These are phyloP conservation scores for Rubia peregrina DNA, from an alignment of 305 asterid genomes.

Conservation along the genomic window DNA sequence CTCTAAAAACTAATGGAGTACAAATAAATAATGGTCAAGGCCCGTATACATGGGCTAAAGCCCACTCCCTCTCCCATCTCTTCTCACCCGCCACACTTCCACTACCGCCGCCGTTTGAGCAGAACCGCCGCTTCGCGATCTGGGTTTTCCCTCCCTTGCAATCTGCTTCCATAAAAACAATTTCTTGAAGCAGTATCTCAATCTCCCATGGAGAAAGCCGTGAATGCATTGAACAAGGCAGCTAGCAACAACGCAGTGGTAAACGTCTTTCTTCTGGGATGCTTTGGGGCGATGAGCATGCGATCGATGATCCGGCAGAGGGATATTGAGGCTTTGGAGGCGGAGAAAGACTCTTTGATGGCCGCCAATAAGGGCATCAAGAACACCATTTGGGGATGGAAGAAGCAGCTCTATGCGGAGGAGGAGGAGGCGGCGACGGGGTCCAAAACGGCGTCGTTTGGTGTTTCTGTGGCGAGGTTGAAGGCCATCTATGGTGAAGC, in stretches of 20 bases:
- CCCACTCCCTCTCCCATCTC: no score
- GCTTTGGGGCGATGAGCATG: slow-evolving; percentile 41
- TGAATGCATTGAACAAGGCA: slow-evolving; percentile 37
- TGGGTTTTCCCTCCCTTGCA: not conserved
- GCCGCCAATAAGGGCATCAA: slow-evolving; percentile 49
- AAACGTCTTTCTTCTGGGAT: slow-evolving; percentile 37
- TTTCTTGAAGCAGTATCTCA: not conserved
- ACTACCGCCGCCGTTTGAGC: not conserved
- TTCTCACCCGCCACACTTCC: not conserved
- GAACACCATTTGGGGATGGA: slow-evolving; percentile 68
- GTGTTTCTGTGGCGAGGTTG: slow-evolving; percentile 63
- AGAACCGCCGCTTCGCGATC: not conserved
- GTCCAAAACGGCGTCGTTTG: slow-evolving; percentile 18
- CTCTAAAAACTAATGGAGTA: no score
- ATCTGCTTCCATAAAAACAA: not conserved
- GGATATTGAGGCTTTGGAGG: slow-evolving; percentile 46
- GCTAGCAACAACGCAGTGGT: slow-evolving; percentile 52
- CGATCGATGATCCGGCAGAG: slow-evolving; percentile 54
- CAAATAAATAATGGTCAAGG: not conserved
- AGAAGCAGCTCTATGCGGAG: slow-evolving; percentile 62
- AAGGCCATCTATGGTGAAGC: slow-evolving; percentile 68
- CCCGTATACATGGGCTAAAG: not conserved
- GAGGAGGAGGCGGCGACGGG: slow-evolving; percentile 32
- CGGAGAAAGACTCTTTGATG: slow-evolving; percentile 47
- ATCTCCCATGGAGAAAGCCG: slow-evolving; percentile 38